phyloP scores from a whole-genome alignment of 108 stramenopile genomes.

The Fistulifera pelliculosa region DNA sequence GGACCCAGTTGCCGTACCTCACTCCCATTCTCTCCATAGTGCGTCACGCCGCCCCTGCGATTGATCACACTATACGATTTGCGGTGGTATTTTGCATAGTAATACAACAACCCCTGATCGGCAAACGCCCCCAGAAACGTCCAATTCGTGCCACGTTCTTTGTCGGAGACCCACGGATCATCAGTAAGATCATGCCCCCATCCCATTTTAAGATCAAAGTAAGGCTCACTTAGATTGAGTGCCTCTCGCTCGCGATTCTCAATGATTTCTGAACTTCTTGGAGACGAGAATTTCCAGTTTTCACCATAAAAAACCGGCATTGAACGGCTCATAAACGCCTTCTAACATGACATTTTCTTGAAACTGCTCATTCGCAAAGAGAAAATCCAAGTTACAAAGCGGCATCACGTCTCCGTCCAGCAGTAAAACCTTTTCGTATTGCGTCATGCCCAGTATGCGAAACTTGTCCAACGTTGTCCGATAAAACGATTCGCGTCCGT shows the following conservation, averaged over 20 bases:
- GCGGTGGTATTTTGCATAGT: conserved; percentile 27
- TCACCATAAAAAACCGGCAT: conserved; percentile 40
- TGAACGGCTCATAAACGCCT: conserved; percentile 23
- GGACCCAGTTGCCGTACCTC: not conserved
- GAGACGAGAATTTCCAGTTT: conserved; percentile 8
- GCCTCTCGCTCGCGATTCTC: conserved; percentile 1
- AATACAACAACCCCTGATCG: conserved; percentile 49
- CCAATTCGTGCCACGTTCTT: conserved; percentile 19
- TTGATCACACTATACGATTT: conserved; percentile 8
- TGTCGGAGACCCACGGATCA: conserved; percentile 12
- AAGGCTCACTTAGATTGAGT: conserved; percentile 6
- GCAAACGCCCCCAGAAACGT: conserved; percentile 27
- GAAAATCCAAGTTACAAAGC: conserved; percentile 43
- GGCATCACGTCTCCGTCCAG: conserved; percentile 69
- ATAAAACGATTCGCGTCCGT: conserved; percentile 18
- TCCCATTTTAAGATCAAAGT: conserved; percentile 16
- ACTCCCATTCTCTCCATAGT: conserved; percentile 15
- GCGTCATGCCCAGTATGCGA: conserved; percentile 35
- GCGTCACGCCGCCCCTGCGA: conserved; percentile 15
- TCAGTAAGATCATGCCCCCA: conserved; percentile 21
- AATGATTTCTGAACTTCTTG: conserved; percentile 11
- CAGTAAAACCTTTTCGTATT: conserved; percentile 56
- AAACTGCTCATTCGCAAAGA: conserved; percentile 23
- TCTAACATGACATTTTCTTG: conserved; percentile 34
- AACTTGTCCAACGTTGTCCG: conserved; percentile 44